phyloP scores from a whole-genome alignment of 441 rosid genomes.

The Bruguiera hainesii region DNA sequence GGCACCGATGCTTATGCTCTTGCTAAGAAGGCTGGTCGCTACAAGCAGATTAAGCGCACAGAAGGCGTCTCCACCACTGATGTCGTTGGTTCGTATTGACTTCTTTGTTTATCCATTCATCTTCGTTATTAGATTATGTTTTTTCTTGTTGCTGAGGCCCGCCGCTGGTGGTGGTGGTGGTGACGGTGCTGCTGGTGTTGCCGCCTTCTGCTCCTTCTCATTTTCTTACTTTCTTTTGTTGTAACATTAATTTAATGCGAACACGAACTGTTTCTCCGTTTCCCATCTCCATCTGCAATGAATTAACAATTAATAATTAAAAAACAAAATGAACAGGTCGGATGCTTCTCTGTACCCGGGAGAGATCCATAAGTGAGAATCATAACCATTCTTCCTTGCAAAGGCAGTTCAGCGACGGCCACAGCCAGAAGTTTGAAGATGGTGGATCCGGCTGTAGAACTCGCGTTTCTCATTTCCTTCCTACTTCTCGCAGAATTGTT shows the following conservation, averaged over 20 bases:
- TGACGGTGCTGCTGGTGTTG: background rate
- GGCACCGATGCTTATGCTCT: slow-evolving; percentile 65
- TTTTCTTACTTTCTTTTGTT: background rate
- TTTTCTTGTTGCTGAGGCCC: background rate
- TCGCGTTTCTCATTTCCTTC: slow-evolving; percentile 70
- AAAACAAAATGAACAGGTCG: slow-evolving; percentile 41
- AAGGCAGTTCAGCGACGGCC: slow-evolving; percentile 72
- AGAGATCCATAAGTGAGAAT: slow-evolving; percentile 50
- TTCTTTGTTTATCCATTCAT: background rate
- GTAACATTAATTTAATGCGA: background rate
- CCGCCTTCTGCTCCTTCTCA: background rate
- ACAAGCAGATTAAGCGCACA: slow-evolving; percentile 68
- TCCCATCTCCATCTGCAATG: background rate
- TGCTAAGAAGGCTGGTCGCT: slow-evolving; percentile 66
- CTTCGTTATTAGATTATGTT: background rate
- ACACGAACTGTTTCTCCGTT: background rate
- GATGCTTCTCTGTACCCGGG: slow-evolving; percentile 73
- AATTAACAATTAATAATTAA: background rate
- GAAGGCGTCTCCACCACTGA: slow-evolving; percentile 73
- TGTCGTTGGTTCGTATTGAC: slow-evolving; percentile 38
- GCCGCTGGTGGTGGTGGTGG: background rate
- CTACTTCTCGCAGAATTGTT: slow-evolving; percentile 77
- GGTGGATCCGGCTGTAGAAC: slow-evolving; percentile 55
- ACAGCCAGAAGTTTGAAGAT: slow-evolving; percentile 53
- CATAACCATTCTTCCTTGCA: slow-evolving; percentile 62